Base-by-base conservation (phyloP, 495 filamentous ascomycete genomes). In the Podospora pseudoanserina region DNA sequence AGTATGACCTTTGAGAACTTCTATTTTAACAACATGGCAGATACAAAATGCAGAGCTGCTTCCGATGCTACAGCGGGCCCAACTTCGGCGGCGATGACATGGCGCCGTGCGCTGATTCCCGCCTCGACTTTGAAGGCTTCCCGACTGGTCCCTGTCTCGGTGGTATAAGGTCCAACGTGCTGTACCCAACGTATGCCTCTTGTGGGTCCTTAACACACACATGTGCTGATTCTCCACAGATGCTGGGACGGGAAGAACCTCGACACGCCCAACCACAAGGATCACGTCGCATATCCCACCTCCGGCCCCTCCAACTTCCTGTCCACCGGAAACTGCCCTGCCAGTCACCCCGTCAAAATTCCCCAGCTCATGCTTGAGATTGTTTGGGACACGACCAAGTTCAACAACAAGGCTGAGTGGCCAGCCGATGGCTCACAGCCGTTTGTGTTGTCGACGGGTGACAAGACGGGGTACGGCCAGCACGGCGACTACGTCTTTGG, bases 401-500 rank as follows among this genome's bases (percentile, higher is more conserved):
- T 82, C 67, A 79, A 81, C 67, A 73, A 79, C 56, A 73, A 72
- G 49, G 66, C 67, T 18, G 68, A 79, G 7, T 82, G 80, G 80
- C 80, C 80, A 5, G 70, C 71, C 26, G 76, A 79, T 63, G 79
- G 78, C 23, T 75, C 73, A 23, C 77, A 82, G 65, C 81, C 81
- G 9, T 82, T 83, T 64, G 74, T 79, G 3, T 74, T 80, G 32
- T 77, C 73, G 67, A 81, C 78, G 54, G 79, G 79, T 55, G 75
- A 82, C 57, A 78, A 75, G 9, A 79, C 79, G 34, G 80, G 81
- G 13, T 77, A 76, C 55, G 80, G 79, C 28, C 77, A 79, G 64
- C 81, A 83, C 64, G 81, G 73, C 61, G 81, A 83, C 63, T 83
- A 83, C 68, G 76, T 83, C 57, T 83, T 82, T 69, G 80, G 80